Evolutionary conservation across 768 basidiomycete genomes (phyloP), one percentile per base, ranked within the genome.

Genomic region (Clitopilus passeckerianus): DNA sequence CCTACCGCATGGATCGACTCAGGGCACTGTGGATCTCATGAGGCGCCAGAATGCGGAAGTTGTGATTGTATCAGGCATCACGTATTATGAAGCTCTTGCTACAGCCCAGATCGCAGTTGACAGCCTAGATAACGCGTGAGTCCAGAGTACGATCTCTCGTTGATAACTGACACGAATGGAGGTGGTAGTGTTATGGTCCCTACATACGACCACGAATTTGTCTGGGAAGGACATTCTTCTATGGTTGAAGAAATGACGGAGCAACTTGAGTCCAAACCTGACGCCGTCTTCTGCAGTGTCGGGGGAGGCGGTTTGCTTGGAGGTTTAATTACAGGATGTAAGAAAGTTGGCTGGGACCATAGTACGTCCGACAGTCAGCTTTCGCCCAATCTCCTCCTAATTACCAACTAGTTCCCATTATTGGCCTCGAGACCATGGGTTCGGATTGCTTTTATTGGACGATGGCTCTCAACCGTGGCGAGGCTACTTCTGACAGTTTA

Each of bases 181-280:
- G n/a, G 27, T 10, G 35, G 24, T 57, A 90, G 88, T 1, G 77
- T 91, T 12, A 74, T 89, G 70, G 78, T 89, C 9, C 87, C 88
- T 2, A 82, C 90, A 5, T 91, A 90, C 60, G 87, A 91, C 43
- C 76, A 90, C 64, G 80, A 83, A 6, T 68, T 79, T 2, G 57
- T 92, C 14, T 91, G 90, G 90, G 79, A 86, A 66, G 91, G 91
- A 0, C 87, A 91, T 65, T 78, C 84, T 18, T 86, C 87, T 14
- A 84, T 92, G 79, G 75, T 92, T 35, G 65, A 71, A 14, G 90
- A 92, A 66, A 82, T 90, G 46, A 67, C 75, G n/a, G 66, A 69
- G 10, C 87, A 90, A 62, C 73, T 90, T 5, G 70, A 70, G 0
- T 60, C 63, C 41, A 81, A 80, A 64, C 89, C 90, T 6, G 82